Base-by-base conservation (phyloP, 371 early-diverging fungal genomes). In the Thermomucor indicae-seudaticae region DNA sequence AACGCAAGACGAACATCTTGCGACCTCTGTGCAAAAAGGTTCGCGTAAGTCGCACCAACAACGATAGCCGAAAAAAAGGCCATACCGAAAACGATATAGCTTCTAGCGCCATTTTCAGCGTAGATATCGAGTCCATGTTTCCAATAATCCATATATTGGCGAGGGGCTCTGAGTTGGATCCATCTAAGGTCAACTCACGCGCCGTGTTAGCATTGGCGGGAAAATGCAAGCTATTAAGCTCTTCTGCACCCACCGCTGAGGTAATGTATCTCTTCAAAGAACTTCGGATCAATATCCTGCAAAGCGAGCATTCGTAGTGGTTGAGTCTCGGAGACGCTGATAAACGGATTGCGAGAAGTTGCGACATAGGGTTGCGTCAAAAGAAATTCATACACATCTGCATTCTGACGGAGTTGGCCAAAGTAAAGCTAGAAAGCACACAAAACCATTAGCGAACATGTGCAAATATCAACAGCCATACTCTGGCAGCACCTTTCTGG, bases 311-410 rank as follows among this genome's bases (percentile, higher is more conserved):
- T 56, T 6, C 69, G 72, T 46, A 87, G 51, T 10, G 85, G 85
- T 1, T 74, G 56, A 8, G 66, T 62, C 17, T 84, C 85, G 0
- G 80, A 75, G 12, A 62, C 68, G 47, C 77, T 79, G 31, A 94
- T 72, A 32, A 79, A 74, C 0, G 84, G 63, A 56, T 86, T 91
- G 23, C 92, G 85, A 8, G 79, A 62, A 4, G 57, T 22, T 20
- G 69, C 54, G 0, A 87, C 87, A 38, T 67, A 61, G 4, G 85
- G 80, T 34, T 75, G 72, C 0, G 78, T 70, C 43, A 91, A 57
- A 6, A 92, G 66, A 47, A 77, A 72, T 0, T 88, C 83, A 42
- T 86, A 90, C n/a, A 91, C 43, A 47, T 90, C 49, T 16, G 63
- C 73, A 3, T 73, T 57, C 6, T 79, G 70, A 0, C 53, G 30